These are phyloP conservation scores for Ceratocystis huliohia DNA, from an alignment of 2,329 filamentous ascomycete genomes.

Conservation along the genomic window DNA sequence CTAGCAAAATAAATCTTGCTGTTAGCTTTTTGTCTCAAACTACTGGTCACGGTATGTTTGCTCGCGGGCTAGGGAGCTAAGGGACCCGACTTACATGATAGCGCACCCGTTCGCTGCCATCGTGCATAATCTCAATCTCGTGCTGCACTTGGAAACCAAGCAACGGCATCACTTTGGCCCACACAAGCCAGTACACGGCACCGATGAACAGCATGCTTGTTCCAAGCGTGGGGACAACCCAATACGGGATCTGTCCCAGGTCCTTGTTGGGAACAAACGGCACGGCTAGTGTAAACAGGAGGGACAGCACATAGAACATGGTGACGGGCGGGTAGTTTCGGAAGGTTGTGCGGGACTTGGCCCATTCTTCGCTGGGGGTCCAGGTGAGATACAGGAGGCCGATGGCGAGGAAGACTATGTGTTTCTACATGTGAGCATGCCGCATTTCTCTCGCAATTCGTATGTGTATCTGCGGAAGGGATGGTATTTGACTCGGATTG, in stretches of 20 bases:
- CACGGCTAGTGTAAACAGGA: conserved; percentile 40
- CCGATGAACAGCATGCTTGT: conserved; percentile 40
- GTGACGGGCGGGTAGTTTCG: conserved; percentile 31
- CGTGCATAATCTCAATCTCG: conserved; percentile 8
- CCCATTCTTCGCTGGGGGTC: conserved; percentile 39
- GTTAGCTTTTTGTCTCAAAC: neutral
- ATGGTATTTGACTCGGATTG: conserved; percentile 33
- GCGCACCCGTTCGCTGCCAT: conserved; percentile 17
- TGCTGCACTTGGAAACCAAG: conserved; percentile 17
- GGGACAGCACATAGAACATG: conserved; percentile 38
- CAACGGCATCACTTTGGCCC: conserved; percentile 38
- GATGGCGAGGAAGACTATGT: conserved; percentile 45
- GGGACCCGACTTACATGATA: conserved; percentile 14
- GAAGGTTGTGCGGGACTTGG: conserved; percentile 39
- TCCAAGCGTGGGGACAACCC: conserved; percentile 43
- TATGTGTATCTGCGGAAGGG: neutral
- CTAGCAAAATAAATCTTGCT: neutral
- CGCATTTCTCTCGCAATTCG: too few species aligned
- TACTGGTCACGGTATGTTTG: too few species aligned
- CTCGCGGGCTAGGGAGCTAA: too few species aligned
- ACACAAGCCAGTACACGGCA: conserved; percentile 39
- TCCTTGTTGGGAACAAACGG: conserved; percentile 43
- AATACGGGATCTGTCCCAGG: conserved; percentile 42
- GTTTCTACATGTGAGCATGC: conserved; percentile 24
- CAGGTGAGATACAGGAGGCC: conserved; percentile 42